A percentile compares a stretch with the other conserved stretches of the same genome.
Conservation (phyloP, 2,329 filamentous ascomycete genomes). For the Ambrosiella beaveri region DNA sequence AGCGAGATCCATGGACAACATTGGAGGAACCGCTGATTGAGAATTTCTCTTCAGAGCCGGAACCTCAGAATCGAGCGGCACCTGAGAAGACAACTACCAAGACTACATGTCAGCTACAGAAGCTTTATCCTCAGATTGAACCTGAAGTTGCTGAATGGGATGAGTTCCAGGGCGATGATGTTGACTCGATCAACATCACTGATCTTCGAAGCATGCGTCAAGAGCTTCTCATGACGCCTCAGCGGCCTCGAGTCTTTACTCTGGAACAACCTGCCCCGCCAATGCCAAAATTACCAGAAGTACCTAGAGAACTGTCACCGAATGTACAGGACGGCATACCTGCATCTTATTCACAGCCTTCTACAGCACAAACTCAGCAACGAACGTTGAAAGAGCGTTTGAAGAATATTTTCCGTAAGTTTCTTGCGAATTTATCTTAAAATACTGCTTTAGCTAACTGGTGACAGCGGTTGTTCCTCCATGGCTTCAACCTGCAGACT, state of each 20-base stretch:
- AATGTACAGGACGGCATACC: background rate
- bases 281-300: too few species aligned
- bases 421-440: background rate
- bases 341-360: background rate
- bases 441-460: background rate
- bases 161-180: background rate
- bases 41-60: background rate
- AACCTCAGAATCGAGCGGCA: background rate
- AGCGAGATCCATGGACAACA: background rate
- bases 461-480: constrained; percentile 18
- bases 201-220: background rate
- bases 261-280: background rate
- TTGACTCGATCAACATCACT: background rate
- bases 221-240: background rate
- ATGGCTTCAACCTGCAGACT: constrained; percentile 30
- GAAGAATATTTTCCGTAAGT: constrained; percentile 25
- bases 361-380: background rate
- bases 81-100: background rate
- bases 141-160: constrained; percentile 2
- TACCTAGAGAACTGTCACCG: background rate
- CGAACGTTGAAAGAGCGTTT: constrained; percentile 18
- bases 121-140: background rate
- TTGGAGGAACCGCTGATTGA: background rate
- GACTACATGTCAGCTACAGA: too few species aligned
- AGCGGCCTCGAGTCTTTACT: background rate